These are phyloP conservation scores for Hylodesmum podocarpum DNA, from an alignment of 306 rosid species.

Conservation along the genomic window DNA sequence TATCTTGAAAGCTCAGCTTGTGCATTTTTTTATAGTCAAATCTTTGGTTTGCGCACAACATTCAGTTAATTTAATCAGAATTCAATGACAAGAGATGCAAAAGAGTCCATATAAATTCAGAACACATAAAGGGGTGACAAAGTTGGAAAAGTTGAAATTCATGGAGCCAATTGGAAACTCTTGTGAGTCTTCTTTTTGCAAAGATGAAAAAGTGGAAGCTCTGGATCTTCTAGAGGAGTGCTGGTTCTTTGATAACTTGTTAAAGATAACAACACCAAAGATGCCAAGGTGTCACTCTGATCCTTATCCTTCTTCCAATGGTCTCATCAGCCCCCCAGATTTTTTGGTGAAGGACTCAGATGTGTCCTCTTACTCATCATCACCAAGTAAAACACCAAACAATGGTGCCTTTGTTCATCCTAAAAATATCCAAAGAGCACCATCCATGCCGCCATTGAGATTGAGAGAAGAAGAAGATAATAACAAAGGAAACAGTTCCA, in stretches of 20 bases:
- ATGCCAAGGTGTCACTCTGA: conserved; percentile 68
- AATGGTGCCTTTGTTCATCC: conserved; percentile 6
- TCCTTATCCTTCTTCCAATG: conserved; percentile 56
- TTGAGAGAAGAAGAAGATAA: conserved; percentile 33
- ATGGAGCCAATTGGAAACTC: conserved; percentile 52
- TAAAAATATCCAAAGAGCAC: conserved; percentile 44
- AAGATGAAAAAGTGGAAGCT: conserved; percentile 47
- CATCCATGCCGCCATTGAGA: conserved; percentile 54
- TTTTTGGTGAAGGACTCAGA: conserved; percentile 33
- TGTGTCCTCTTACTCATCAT: conserved; percentile 12
- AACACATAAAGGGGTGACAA: conserved; percentile 4
- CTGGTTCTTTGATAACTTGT: conserved; percentile 80
- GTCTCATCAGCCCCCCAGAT: conserved; percentile 21
- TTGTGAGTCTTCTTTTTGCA: conserved; percentile 47
- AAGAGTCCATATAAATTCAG: conserved; percentile 16
- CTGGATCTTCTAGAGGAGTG: conserved; percentile 73
- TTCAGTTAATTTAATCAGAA: conserved; percentile 16
- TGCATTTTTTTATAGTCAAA: conserved; percentile 16
- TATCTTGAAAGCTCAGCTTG: conserved; percentile 35
- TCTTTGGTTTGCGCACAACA: conserved; percentile 6
- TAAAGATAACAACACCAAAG: conserved; percentile 47
- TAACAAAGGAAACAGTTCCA: conserved; percentile 21
- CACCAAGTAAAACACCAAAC: conserved; percentile 18
- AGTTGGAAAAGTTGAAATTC: conserved; percentile 37
- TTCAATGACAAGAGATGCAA: background rate